phyloP scores from a whole-genome alignment of 768 basidiomycete genomes.

The Tricholoma furcatifolium region DNA sequence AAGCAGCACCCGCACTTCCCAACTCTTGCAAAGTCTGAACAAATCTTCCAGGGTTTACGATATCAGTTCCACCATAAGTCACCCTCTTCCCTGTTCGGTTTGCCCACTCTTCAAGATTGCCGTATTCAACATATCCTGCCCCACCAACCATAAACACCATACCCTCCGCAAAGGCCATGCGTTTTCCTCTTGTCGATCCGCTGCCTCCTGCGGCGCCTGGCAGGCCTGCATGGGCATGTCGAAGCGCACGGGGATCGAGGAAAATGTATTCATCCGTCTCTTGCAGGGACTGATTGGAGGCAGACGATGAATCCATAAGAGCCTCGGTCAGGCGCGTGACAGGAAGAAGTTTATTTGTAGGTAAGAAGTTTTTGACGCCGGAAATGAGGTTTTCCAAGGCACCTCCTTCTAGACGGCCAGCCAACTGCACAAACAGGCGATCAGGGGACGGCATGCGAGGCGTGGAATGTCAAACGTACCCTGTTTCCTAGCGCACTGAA shows the following conservation, averaged over 20 bases:
- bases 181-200: slow-evolving; percentile 35
- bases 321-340: slow-evolving; percentile 94
- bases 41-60: slow-evolving; percentile 87
- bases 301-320: slow-evolving; percentile 94
- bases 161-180: slow-evolving; percentile 84
- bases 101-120: slow-evolving; percentile 95
- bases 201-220: slow-evolving; percentile 55
- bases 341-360: slow-evolving; percentile 89
- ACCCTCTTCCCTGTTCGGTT: slow-evolving; percentile 77
- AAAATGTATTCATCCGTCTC: slow-evolving; percentile 96
- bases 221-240: slow-evolving; percentile 47
- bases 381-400: slow-evolving; percentile 97
- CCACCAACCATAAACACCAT: slow-evolving; percentile 96
- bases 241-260: slow-evolving; percentile 86
- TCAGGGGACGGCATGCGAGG: background rate
- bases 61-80: slow-evolving; percentile 95
- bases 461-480: slow-evolving; percentile 41
- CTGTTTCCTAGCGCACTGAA: slow-evolving; percentile 90
- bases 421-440: slow-evolving; percentile 57
- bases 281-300: slow-evolving; percentile 90
- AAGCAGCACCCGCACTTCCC: slow-evolving; percentile 38
- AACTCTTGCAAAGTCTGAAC: slow-evolving; percentile 67
- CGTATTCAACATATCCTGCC: slow-evolving; percentile 96
- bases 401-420: slow-evolving; percentile 90
- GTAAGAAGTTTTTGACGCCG: slow-evolving; percentile 97